These are phyloP conservation scores for Trichosporon asahii DNA, from an alignment of 1,284 basidiomycete genomes.

Conservation along the genomic window DNA sequence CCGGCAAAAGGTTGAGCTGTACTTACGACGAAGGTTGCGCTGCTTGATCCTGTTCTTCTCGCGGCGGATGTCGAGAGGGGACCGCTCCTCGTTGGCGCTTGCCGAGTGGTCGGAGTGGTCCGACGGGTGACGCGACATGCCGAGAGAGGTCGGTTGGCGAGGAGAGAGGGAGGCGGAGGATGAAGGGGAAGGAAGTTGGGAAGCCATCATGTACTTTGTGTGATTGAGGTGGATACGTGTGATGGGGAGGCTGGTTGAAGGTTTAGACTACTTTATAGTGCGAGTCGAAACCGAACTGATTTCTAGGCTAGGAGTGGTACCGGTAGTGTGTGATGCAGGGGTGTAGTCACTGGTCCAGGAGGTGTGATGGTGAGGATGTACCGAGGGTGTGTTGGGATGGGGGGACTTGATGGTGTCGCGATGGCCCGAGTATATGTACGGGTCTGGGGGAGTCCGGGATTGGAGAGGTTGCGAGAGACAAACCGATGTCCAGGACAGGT, in stretches of 20 bases:
- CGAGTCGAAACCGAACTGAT: background rate
- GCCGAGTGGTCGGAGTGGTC: constrained; percentile 20
- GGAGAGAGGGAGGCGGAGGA: constrained; percentile 22
- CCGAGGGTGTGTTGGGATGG: background rate
- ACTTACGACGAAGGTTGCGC: constrained; percentile 40
- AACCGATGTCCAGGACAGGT: constrained; percentile 1
- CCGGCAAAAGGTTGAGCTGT: background rate
- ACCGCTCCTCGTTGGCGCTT: constrained; percentile 15
- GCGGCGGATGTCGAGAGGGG: constrained; percentile 29
- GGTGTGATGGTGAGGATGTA: background rate
- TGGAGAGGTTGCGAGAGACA: background rate
- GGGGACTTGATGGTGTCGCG: background rate
- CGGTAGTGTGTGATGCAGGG: background rate
- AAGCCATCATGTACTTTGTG: constrained; percentile 5
- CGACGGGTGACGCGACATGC: constrained; percentile 16
- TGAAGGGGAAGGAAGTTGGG: constrained; percentile 22
- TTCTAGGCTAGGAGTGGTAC: background rate
- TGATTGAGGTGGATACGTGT: background rate
- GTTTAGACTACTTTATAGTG: background rate
- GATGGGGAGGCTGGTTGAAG: constrained; percentile 1
- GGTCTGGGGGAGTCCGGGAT: background rate
- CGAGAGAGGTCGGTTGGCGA: constrained; percentile 10
- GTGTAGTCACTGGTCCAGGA: background rate
- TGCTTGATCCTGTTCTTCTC: constrained; percentile 46
- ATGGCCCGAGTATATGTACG: constrained; percentile 4